Evolutionary conservation across 2,329 filamentous ascomycete species (phyloP).

Genomic region (Lasiodiplodia gonubiensis): DNA sequence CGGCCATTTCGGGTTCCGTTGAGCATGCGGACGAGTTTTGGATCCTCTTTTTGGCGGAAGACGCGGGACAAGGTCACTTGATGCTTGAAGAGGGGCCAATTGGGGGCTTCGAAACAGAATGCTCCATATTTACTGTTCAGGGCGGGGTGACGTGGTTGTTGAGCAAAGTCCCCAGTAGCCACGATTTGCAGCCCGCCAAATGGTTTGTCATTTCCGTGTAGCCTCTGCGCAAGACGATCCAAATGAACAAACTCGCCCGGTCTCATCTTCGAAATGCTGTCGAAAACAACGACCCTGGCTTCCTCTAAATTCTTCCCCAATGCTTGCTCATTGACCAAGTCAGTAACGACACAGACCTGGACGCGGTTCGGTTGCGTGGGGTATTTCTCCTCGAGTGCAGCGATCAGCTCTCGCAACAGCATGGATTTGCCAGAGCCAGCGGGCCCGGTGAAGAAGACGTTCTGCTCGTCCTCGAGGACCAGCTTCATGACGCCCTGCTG

Average conservation of each 20-base stretch:
- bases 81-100: constrained; percentile 31
- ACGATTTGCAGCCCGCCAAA: constrained; percentile 61
- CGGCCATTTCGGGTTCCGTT: neutral
- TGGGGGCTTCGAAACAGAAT: constrained; percentile 59
- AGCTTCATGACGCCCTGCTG: neutral
- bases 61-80: neutral
- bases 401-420: constrained; percentile 58
- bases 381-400: constrained; percentile 40
- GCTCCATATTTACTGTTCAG: constrained; percentile 46
- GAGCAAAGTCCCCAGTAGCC: constrained; percentile 66
- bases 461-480: constrained; percentile 37
- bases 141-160: constrained; percentile 54
- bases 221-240: constrained; percentile 54
- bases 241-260: constrained; percentile 60
- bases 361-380: neutral
- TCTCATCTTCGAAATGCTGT: constrained; percentile 71
- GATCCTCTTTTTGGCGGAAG: neutral
- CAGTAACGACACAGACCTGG: neutral
- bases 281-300: constrained; percentile 62
- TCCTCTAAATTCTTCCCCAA: neutral
- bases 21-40: neutral
- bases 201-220: constrained; percentile 34
- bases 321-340: neutral
- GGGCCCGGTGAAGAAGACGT: constrained; percentile 68
- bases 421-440: constrained; percentile 68